Conservation (phyloP, 176 grass and related monocot species). For the Rhynchospora pubera region DNA sequence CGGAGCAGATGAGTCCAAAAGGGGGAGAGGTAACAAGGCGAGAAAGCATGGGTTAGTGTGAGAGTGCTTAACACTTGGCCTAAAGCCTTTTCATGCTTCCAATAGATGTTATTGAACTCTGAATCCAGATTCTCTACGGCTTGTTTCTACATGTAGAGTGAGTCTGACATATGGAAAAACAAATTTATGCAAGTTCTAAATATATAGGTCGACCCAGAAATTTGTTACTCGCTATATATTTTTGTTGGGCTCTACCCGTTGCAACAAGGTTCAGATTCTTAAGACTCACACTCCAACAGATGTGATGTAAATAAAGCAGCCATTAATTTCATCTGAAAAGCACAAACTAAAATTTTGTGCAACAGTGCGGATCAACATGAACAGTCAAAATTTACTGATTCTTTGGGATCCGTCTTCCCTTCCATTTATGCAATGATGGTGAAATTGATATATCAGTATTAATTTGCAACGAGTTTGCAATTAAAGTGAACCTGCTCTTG, state of each 20-base stretch:
- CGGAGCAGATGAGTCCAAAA: constrained; percentile 4
- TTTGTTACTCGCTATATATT: not conserved
- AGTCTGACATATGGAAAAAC: not conserved
- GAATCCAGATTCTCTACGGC: not conserved
- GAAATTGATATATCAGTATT: too few relatives aligned
- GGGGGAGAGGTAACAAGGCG: constrained; percentile 1
- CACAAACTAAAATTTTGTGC: constrained; percentile 6
- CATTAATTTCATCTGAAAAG: constrained; percentile 7
- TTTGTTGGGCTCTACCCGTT: not conserved
- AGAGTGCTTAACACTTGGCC: constrained; percentile 19
- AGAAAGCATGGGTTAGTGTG: constrained; percentile 26
- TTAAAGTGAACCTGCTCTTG: too few relatives aligned
- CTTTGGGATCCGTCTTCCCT: not conserved
- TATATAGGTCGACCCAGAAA: not conserved
- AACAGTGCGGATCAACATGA: not conserved
- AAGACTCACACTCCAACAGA: not conserved
- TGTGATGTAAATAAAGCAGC: constrained; percentile 18
- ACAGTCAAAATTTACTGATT: not conserved
- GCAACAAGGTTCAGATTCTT: not conserved
- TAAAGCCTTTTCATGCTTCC: constrained; percentile 13
- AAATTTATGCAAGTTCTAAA: not conserved
- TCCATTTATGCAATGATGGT: not conserved
- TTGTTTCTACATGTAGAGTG: not conserved
- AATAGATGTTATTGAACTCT: not conserved
- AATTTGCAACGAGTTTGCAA: not conserved